Evolutionary conservation across 257 asterid species (phyloP).

Genomic region (Euphrasia confusa): DNA sequence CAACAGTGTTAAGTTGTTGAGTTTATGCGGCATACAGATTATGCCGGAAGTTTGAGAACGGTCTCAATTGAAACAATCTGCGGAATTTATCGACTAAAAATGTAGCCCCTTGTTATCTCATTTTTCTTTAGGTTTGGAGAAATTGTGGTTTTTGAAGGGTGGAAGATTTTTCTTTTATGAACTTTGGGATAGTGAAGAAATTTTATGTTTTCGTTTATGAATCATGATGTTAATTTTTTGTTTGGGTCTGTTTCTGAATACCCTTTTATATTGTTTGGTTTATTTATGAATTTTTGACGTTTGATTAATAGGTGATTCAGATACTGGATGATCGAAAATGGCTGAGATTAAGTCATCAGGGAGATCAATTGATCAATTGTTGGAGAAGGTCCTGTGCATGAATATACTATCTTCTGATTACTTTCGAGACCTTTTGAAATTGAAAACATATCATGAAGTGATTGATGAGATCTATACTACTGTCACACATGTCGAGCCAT

Average conservation of each 20-base stretch:
- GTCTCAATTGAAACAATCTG: neutral
- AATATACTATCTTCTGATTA: constrained; percentile 96
- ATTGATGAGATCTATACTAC: constrained; percentile 91
- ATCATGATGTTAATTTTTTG: no score
- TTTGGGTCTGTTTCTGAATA: neutral
- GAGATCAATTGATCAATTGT: constrained; percentile 74
- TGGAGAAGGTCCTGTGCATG: constrained; percentile 94
- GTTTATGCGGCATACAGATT: constrained; percentile 1
- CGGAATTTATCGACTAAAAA: neutral
- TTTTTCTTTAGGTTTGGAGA: constrained; percentile 2
- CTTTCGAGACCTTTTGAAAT: constrained; percentile 78
- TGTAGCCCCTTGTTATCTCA: constrained; percentile 9
- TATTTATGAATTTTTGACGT: neutral
- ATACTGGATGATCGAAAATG: constrained; percentile 42
- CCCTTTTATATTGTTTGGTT: neutral
- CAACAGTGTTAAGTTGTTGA: neutral
- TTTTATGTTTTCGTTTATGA: no score
- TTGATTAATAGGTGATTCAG: constrained; percentile 23
- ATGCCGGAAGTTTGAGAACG: constrained; percentile 8
- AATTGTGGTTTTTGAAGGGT: neutral
- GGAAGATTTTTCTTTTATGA: neutral
- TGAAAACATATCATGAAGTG: constrained; percentile 95
- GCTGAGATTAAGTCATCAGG: constrained; percentile 90
- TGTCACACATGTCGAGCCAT: constrained; percentile 94
- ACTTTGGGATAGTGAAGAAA: neutral